Evolutionary conservation across 1,284 basidiomycete genomes (phyloP).

Genomic region (Leccinum ponderosum): DNA sequence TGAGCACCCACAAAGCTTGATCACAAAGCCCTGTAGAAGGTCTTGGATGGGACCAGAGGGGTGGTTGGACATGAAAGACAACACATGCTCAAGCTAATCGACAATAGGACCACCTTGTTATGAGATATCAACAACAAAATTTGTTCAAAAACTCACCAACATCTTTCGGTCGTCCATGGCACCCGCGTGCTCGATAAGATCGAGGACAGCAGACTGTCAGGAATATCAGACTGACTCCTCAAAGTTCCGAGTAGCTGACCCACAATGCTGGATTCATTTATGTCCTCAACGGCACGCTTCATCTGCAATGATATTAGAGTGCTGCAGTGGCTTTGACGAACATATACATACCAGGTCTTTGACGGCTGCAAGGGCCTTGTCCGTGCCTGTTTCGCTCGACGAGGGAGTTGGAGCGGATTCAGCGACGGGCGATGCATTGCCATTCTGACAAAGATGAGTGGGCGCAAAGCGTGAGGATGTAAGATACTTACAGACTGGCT

Average conservation of each 20-base stretch:
- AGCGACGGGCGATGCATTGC: slow-evolving; percentile 14
- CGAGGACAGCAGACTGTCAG: slow-evolving; percentile 51
- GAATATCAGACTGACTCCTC: background rate
- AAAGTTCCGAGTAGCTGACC: background rate
- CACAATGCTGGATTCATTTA: slow-evolving; percentile 32
- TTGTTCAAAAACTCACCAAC: slow-evolving; percentile 36
- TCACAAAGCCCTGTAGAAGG: slow-evolving; percentile 52
- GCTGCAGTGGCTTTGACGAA: background rate
- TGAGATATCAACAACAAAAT: background rate
- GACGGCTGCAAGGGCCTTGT: slow-evolving; percentile 31
- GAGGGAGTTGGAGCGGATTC: slow-evolving; percentile 11
- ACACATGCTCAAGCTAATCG: slow-evolving; percentile 63
- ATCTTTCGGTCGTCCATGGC: slow-evolving; percentile 66
- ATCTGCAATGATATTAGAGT: slow-evolving; percentile 16
- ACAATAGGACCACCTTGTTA: slow-evolving; percentile 1
- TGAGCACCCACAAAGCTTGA: slow-evolving; percentile 53
- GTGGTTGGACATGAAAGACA: slow-evolving; percentile 62
- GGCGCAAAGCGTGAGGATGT: background rate
- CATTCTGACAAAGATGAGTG: slow-evolving; percentile 2
- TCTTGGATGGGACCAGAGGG: slow-evolving; percentile 49
- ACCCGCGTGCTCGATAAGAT: slow-evolving; percentile 56
- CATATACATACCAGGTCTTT: slow-evolving; percentile 32
- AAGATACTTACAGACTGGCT: slow-evolving; percentile 24
- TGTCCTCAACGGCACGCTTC: slow-evolving; percentile 31
- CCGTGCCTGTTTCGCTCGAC: slow-evolving; percentile 18